Conservation (phyloP, 768 basidiomycete genomes). For the Gautieria morchelliformis region DNA sequence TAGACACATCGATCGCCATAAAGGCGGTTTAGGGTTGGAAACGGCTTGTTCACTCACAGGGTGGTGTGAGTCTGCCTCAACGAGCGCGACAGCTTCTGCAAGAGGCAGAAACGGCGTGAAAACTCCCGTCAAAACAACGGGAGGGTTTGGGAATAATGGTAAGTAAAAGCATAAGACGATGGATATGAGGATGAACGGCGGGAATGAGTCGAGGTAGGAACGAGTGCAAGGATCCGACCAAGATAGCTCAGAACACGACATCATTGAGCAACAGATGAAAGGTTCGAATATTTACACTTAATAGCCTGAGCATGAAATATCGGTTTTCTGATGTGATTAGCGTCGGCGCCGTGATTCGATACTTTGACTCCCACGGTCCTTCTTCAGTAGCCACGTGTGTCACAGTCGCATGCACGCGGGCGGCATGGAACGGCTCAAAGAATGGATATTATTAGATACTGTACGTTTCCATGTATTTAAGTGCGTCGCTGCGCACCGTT, state of each 20-base stretch:
- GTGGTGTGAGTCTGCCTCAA: neutral
- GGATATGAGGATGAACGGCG: constrained; percentile 3
- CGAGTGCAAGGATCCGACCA: constrained; percentile 7
- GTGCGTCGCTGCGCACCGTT: no score
- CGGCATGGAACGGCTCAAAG: no score
- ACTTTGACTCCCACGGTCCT: no score
- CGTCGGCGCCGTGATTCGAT: no score
- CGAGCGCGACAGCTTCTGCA: constrained; percentile 12
- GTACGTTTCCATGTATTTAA: no score
- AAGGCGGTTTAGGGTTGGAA: constrained; percentile 22
- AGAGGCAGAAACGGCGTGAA: constrained; percentile 12
- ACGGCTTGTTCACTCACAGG: neutral
- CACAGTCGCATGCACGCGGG: no score
- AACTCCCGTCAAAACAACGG: neutral
- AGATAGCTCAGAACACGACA: neutral
- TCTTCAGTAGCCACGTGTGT: no score
- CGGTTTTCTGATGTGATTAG: no score
- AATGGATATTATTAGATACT: no score
- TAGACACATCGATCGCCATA: constrained; percentile 56
- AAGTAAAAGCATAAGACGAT: neutral
- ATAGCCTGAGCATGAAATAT: no score
- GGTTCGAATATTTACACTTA: no score
- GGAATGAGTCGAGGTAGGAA: constrained; percentile 5
- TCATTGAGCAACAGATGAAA: neutral
- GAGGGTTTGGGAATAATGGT: neutral